Conservation (phyloP, 169 alveolate species). For the Eimeria necatrix region DNA sequence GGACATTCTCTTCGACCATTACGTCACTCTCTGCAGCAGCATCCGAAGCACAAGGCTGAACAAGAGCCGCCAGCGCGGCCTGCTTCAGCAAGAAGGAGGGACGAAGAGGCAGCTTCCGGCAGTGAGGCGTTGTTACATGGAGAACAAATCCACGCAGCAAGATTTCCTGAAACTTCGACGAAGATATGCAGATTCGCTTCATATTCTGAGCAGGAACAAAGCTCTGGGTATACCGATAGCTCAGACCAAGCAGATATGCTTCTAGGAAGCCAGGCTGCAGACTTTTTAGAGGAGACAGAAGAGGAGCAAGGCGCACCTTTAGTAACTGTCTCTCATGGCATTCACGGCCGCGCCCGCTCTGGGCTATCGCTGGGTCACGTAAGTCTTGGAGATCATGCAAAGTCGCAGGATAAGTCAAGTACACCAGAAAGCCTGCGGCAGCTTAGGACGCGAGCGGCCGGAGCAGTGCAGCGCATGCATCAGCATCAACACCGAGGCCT, state of each 20-base stretch:
- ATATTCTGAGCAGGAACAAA: neutral
- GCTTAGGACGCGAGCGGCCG: neutral
- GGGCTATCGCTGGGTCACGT: neutral
- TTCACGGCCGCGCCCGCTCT: slow-evolving; percentile 54
- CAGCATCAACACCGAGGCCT: slow-evolving; percentile 32
- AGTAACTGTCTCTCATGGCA: neutral
- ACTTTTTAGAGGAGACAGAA: neutral
- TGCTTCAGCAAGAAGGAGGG: neutral
- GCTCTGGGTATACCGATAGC: no score
- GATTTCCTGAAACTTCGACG: neutral
- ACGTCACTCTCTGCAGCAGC: slow-evolving; percentile 1
- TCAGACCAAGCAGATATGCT: no score
- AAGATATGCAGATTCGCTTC: neutral
- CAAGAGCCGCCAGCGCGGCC: neutral
- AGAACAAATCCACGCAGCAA: neutral
- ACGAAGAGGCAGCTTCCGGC: neutral
- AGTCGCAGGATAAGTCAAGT: slow-evolving; percentile 27
- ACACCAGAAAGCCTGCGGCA: slow-evolving; percentile 21
- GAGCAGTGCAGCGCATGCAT: slow-evolving; percentile 18
- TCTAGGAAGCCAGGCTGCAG: no score
- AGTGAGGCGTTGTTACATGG: neutral
- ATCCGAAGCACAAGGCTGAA: slow-evolving; percentile 5
- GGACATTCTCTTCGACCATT: neutral
- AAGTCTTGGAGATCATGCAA: neutral
- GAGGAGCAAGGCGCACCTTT: neutral